A percentile compares a stretch with the other conserved stretches of the same genome.
Conservation (phyloP, 2,329 filamentous ascomycete species). For the Verticillium nonalfalfae region DNA sequence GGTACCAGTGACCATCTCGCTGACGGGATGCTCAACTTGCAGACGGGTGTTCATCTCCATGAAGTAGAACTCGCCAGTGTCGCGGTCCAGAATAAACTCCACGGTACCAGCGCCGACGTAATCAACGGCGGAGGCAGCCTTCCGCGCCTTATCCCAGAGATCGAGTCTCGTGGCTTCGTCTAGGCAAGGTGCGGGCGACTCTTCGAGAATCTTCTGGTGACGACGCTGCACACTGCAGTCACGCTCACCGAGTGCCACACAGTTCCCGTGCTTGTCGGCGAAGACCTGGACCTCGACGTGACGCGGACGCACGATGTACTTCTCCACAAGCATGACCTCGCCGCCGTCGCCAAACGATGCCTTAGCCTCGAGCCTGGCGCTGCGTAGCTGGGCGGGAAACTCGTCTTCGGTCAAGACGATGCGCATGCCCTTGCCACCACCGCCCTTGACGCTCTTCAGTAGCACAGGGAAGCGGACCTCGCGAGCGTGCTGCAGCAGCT, state of each 20-base stretch:
- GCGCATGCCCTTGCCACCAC: constrained; percentile 80
- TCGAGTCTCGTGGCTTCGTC: constrained; percentile 52
- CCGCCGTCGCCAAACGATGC: constrained; percentile 76
- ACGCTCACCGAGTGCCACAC: constrained; percentile 77
- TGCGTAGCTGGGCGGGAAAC: constrained; percentile 63
- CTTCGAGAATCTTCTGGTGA: constrained; percentile 88
- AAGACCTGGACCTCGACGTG: constrained; percentile 92
- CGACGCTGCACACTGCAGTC: constrained; percentile 84
- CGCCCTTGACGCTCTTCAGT: constrained; percentile 73
- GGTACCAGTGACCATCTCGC: constrained; percentile 60
- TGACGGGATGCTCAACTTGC: constrained; percentile 96
- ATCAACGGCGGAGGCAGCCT: constrained; percentile 66
- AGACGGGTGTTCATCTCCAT: constrained; percentile 83
- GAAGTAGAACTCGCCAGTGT: constrained; percentile 74
- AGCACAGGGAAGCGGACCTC: constrained; percentile 65
- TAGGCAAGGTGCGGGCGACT: constrained; percentile 71
- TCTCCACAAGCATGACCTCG: constrained; percentile 78
- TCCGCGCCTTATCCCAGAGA: constrained; percentile 60
- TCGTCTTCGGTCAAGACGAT: constrained; percentile 64
- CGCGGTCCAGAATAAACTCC: constrained; percentile 84
- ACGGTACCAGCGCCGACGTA: constrained; percentile 89
- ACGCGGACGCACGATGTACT: constrained; percentile 70
- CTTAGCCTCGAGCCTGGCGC: constrained; percentile 67
- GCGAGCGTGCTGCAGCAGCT: constrained; percentile 62
- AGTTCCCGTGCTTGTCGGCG: constrained; percentile 72